Evolutionary conservation across 2,329 filamentous ascomycete genomes (phyloP).

Genomic region (Talaromyces sp.): DNA sequence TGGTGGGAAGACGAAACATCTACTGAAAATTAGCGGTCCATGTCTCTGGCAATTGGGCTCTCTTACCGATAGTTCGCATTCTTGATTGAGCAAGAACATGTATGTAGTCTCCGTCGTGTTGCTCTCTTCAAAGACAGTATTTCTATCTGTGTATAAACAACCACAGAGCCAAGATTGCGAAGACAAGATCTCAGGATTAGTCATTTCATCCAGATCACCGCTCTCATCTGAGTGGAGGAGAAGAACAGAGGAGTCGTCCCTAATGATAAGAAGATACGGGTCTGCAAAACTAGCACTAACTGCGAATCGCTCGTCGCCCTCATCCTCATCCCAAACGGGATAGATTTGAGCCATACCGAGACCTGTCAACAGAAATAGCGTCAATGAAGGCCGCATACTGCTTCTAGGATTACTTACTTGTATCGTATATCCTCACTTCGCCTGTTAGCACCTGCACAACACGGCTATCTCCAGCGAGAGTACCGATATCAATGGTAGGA

Average conservation of each 20-base stretch:
- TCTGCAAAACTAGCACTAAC: slow-evolving; percentile 80
- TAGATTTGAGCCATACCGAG: slow-evolving; percentile 86
- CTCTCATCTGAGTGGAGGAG: slow-evolving; percentile 75
- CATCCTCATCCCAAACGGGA: slow-evolving; percentile 87
- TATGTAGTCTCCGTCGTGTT: slow-evolving; percentile 53
- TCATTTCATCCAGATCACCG: slow-evolving; percentile 80
- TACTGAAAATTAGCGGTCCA: slow-evolving; percentile 34
- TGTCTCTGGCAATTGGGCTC: background rate
- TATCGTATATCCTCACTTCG: slow-evolving; percentile 87
- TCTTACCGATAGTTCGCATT: slow-evolving; percentile 71
- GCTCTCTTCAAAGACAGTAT: slow-evolving; percentile 49
- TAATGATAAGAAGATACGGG: slow-evolving; percentile 75
- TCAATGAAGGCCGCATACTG: background rate
- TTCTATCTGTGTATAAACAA: slow-evolving; percentile 71
- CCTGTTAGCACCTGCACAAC: slow-evolving; percentile 84
- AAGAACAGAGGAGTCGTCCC: slow-evolving; percentile 77
- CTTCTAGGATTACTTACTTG: slow-evolving; percentile 56
- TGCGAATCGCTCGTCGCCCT: slow-evolving; percentile 69
- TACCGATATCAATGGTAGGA: slow-evolving; percentile 78
- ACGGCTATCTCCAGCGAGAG: slow-evolving; percentile 72
- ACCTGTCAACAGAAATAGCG: slow-evolving; percentile 52
- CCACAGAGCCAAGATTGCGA: slow-evolving; percentile 75
- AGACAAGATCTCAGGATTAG: slow-evolving; percentile 57
- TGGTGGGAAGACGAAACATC: slow-evolving; percentile 72
- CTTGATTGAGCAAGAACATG: slow-evolving; percentile 71